These are phyloP conservation scores for Talaromyces rugulosus DNA, from an alignment of 2,329 filamentous ascomycete species.

Conservation along the genomic window DNA sequence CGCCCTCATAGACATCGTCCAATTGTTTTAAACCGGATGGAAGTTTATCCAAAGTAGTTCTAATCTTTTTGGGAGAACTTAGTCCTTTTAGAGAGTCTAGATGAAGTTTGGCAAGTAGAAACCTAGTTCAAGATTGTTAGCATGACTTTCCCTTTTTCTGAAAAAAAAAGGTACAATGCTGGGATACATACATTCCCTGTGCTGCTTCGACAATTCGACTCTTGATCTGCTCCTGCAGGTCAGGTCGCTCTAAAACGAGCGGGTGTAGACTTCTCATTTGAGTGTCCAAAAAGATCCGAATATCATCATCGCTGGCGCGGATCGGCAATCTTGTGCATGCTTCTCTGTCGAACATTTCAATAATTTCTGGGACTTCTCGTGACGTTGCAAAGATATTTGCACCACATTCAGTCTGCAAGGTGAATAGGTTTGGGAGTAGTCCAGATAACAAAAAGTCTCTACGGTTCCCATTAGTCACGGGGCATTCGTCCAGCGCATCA, in stretches of 20 bases:
- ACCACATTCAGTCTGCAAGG: background rate
- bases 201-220: conserved; percentile 1
- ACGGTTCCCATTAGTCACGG: background rate
- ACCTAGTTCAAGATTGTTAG: background rate
- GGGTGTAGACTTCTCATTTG: conserved; percentile 1
- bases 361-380: conserved; percentile 5
- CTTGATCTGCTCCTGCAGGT: background rate
- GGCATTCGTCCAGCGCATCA: conserved; percentile 9
- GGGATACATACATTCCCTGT: conserved; percentile 2
- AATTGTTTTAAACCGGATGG: conserved; percentile 28
- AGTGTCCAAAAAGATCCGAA: background rate
- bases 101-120: background rate
- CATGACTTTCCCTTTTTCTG: background rate
- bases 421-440: background rate
- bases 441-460: background rate
- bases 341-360: background rate
- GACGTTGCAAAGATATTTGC: conserved; percentile 7
- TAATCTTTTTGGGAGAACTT: background rate
- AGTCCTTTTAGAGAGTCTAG: background rate
- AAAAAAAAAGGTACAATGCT: background rate
- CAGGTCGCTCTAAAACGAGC: background rate
- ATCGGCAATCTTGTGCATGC: background rate
- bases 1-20: conserved; percentile 38
- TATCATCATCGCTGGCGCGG: conserved; percentile 1
- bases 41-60: conserved; percentile 23